Evolutionary conservation across 2,329 filamentous ascomycete genomes (phyloP), one percentile per base, ranked within the genome.

Genomic region (Cyclaneusma minus): DNA sequence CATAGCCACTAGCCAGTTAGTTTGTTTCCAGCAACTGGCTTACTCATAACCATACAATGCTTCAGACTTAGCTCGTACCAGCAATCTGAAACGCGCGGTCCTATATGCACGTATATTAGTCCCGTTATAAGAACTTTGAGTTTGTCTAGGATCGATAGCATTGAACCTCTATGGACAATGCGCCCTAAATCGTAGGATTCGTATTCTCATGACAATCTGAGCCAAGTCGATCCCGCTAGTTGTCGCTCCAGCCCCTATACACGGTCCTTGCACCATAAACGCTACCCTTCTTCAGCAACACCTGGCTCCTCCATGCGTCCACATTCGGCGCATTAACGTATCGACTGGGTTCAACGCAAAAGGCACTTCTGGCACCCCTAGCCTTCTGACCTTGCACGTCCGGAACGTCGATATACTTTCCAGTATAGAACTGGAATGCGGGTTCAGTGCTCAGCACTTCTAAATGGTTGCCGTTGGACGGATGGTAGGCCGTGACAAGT

Each of bases 381-480:
- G 75, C 72, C 60, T 57, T 31, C 52, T 26, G 19, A 8, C 61
- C 61, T n/a, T 60, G 62, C 3, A 71, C 59, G 16, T 58, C 75
- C 0, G 80, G 76, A 8, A 92, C 76, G 41, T 89, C 58, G 37
- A 91, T 84, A 45, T 73, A 76, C 45, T 80, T 76, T 37, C 87
- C 89, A 0, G 84, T 91, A 55, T 95, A 95, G 56, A 94, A 92
- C 52, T 95, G 87, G 62, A 94, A 95, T 0, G 83, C 81, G 0
- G 89, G 89, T 59, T 95, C 87, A 0, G 87, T 95, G 58, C 81
- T 89, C 43, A 72, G 60, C 5, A 93, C 77, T 51, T 94, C 81
- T 25, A 95, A 69, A 48, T 91, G 77, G 38, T 94, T 63, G 35
- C 71, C 69, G 15, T 73, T 77, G 25, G 59, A 60, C 5, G 82